Conservation (phyloP, 345 rosid species). For the Jatropha curcas region DNA sequence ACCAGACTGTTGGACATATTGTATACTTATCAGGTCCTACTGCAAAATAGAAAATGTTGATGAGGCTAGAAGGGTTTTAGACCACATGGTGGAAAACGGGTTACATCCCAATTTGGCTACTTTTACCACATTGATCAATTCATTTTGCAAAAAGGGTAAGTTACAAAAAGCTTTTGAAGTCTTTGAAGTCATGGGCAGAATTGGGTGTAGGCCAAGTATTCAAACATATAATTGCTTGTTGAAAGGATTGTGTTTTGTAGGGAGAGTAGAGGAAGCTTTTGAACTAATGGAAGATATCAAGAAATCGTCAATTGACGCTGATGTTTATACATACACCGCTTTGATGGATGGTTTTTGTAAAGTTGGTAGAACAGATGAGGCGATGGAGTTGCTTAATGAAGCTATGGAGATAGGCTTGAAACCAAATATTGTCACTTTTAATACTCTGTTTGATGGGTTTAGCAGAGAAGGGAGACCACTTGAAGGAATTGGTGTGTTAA, state of each 20-base stretch:
- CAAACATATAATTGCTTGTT: constrained; percentile 64
- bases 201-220: constrained; percentile 39
- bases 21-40: constrained; percentile 42
- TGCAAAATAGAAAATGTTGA: constrained; percentile 42
- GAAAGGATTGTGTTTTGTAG: constrained; percentile 68
- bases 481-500: constrained; percentile 48
- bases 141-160: constrained; percentile 50
- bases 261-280: constrained; percentile 63
- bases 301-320: constrained; percentile 36
- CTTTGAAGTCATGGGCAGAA: constrained; percentile 39
- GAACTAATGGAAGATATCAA: constrained; percentile 43
- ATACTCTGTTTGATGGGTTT: constrained; percentile 61
- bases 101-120: constrained; percentile 39
- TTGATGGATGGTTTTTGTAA: constrained; percentile 76
- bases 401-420: constrained; percentile 44
- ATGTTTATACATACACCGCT: constrained; percentile 56
- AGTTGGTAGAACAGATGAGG: constrained; percentile 69
- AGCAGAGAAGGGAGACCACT: constrained; percentile 54
- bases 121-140: constrained; percentile 40
- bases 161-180: constrained; percentile 49
- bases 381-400: constrained; percentile 57
- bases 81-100: constrained; percentile 45
- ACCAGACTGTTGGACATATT: constrained; percentile 46
- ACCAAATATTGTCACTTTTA: constrained; percentile 54
- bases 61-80: constrained; percentile 44